Evolutionary conservation across 1,284 basidiomycete species (phyloP), one percentile per base, ranked within the genome.

Genomic region (Moesziomyces sp.): DNA sequence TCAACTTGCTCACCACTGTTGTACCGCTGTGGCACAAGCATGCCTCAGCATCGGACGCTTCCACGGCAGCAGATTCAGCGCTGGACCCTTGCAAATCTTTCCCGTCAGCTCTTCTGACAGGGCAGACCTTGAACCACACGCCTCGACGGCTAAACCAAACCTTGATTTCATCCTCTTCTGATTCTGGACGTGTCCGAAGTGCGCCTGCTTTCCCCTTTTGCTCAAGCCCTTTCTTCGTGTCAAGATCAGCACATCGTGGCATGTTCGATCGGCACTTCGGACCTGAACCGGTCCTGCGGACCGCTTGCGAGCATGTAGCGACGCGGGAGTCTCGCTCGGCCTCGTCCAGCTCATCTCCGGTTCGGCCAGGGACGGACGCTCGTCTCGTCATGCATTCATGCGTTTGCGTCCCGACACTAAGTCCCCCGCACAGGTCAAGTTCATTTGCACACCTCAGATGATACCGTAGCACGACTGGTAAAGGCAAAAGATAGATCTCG

Each of bases 281-380:
- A 30, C 40, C 54, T 34, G 46, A 21, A 23, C n/a, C 54, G 54
- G 54, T 24, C 46, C 54, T 49, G 54, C 14, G 38, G 18, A 3
- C 38, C 38, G 38, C 38, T 40, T 34, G 30, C 30, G 10, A 13
- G 30, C 30, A 34, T 26, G 16, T 21, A 24, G 52, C 52, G 18
- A n/a, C 18, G 26, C 19, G 28, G 13, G 8, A 28, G 26, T 8
- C 26, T 28, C 26, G 26, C 26, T 28, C 26, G 26, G 26, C 6
- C 26, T 21, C 21, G 21, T 21, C 21, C 21, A 21, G 21, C 35
- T 11, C 43, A 30, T 16, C 21, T 21, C 43, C 18, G 6, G 19
- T 46, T 18, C 53, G 53, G 53, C 42, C 53, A 21, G 21, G 21
- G 21, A 21, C 53, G 53, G 35, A 3, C 38, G 16, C 18, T 13